A percentile compares a stretch with the other conserved stretches of the same genome.
Evolutionary conservation across 495 filamentous ascomycete genomes (phyloP).

Genomic region (Aspergillus wentii): DNA sequence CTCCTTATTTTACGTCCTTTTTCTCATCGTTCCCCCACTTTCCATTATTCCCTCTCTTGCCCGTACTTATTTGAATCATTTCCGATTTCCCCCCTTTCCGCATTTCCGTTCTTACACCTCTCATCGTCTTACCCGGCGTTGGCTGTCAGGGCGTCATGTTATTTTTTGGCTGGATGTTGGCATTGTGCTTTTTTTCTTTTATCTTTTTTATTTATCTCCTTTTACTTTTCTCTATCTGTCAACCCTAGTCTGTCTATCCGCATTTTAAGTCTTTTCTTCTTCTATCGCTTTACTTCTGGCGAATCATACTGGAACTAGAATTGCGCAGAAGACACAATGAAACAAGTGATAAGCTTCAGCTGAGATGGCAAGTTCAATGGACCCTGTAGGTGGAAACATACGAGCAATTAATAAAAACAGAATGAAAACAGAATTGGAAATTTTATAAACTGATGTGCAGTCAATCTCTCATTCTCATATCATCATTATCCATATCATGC

Average conservation of each 20-base stretch:
- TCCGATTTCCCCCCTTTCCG: conserved; percentile 12
- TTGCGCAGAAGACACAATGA: conserved; percentile 4
- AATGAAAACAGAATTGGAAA: too few species aligned
- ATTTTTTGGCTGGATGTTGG: conserved; percentile 38
- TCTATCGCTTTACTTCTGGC: conserved; percentile 6
- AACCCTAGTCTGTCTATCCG: too few species aligned
- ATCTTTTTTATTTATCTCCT: conserved; percentile 21
- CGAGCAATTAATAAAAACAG: too few species aligned
- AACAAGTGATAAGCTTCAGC: conserved; percentile 10
- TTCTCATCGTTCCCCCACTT: conserved; percentile 14
- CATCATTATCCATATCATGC: too few species aligned
- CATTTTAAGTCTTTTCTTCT: too few species aligned
- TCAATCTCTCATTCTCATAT: too few species aligned
- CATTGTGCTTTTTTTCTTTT: conserved; percentile 24
- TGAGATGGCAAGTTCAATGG: too few species aligned
- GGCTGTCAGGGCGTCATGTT: conserved; percentile 43
- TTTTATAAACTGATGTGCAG: too few species aligned
- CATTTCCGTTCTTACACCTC: conserved; percentile 32
- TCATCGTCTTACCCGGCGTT: conserved; percentile 43
- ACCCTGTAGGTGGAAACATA: too few species aligned
- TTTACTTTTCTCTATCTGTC: conserved; percentile 1
- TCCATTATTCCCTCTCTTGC: conserved; percentile 16
- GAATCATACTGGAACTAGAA: conserved; percentile 5
- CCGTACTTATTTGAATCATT: conserved; percentile 18
- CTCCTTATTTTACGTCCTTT: conserved; percentile 4